Evolutionary conservation across 2,329 filamentous ascomycete species (phyloP).

Genomic region (Alternaria consortialis): DNA sequence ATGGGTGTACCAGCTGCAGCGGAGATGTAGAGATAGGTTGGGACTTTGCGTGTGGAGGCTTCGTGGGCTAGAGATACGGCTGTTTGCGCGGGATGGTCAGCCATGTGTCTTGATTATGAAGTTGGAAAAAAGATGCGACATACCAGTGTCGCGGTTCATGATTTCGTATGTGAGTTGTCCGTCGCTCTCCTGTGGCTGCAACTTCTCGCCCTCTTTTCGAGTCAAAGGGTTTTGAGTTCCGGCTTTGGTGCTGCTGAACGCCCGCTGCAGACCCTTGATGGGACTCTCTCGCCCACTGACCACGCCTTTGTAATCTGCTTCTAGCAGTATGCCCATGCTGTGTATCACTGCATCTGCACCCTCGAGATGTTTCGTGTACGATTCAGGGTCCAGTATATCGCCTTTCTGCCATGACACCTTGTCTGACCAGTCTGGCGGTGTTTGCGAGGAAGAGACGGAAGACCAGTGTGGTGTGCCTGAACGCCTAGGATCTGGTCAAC

Average conservation of each 20-base stretch:
- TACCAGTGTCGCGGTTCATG: conserved; percentile 88
- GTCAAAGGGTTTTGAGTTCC: conserved; percentile 75
- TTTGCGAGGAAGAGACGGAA: conserved; percentile 73
- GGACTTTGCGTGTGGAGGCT: conserved; percentile 69
- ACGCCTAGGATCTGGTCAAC: conserved; percentile 65
- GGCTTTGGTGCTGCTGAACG: conserved; percentile 73
- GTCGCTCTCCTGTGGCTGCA: conserved; percentile 71
- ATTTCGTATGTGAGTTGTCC: conserved; percentile 92
- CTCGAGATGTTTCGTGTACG: conserved; percentile 79
- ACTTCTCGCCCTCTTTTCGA: conserved; percentile 63
- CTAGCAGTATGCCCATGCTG: conserved; percentile 93
- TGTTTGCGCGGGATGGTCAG: conserved; percentile 18
- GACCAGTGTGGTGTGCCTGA: conserved; percentile 91
- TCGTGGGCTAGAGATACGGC: conserved; percentile 85
- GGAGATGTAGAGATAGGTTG: conserved; percentile 85
- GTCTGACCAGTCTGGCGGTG: conserved; percentile 80
- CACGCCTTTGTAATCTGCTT: conserved; percentile 97
- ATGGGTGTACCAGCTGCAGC: conserved; percentile 87
- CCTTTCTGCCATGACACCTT: conserved; percentile 87
- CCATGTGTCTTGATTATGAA: background rate
- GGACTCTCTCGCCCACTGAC: conserved; percentile 84
- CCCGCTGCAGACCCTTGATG: conserved; percentile 78
- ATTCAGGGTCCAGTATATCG: conserved; percentile 83
- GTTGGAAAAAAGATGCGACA: background rate
- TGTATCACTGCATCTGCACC: conserved; percentile 88